These are phyloP conservation scores for Fulvia fulva DNA, from an alignment of 2,329 filamentous ascomycete species.

Conservation along the genomic window DNA sequence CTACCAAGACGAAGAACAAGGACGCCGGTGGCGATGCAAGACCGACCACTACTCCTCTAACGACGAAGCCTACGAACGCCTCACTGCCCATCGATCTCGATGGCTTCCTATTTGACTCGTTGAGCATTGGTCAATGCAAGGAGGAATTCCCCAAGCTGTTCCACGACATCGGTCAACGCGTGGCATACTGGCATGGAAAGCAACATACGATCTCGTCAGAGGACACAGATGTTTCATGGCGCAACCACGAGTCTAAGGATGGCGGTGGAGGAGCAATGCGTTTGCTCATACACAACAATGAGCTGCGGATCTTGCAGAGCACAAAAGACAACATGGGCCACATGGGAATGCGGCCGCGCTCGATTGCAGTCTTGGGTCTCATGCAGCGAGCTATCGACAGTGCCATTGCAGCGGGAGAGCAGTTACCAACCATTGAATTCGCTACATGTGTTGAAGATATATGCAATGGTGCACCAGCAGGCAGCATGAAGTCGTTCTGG, in stretches of 20 bases:
- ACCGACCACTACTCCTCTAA: neutral
- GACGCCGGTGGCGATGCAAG: neutral
- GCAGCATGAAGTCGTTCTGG: conserved; percentile 22
- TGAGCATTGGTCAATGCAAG: neutral
- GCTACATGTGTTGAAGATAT: conserved; percentile 14
- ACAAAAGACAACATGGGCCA: conserved; percentile 11
- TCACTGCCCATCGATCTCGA: neutral
- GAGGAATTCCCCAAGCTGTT: neutral
- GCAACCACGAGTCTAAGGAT: neutral
- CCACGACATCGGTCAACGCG: neutral
- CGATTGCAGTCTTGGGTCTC: conserved; percentile 10
- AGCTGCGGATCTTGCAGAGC: conserved; percentile 16
- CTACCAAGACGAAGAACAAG: neutral
- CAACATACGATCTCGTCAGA: neutral
- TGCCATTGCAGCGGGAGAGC: conserved; percentile 12
- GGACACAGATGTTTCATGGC: neutral
- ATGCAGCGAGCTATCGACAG: conserved; percentile 16
- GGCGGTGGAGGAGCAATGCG: conserved; percentile 13
- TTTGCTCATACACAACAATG: conserved; percentile 18
- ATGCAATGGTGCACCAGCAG: neutral
- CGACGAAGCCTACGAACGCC: neutral
- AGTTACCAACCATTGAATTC: conserved; percentile 17
- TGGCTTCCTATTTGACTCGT: neutral
- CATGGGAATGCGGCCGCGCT: conserved; percentile 9
- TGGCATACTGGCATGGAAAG: neutral